These are phyloP conservation scores for Diaporthe amygdali DNA, from an alignment of 2,329 filamentous ascomycete genomes.

Conservation along the genomic window DNA sequence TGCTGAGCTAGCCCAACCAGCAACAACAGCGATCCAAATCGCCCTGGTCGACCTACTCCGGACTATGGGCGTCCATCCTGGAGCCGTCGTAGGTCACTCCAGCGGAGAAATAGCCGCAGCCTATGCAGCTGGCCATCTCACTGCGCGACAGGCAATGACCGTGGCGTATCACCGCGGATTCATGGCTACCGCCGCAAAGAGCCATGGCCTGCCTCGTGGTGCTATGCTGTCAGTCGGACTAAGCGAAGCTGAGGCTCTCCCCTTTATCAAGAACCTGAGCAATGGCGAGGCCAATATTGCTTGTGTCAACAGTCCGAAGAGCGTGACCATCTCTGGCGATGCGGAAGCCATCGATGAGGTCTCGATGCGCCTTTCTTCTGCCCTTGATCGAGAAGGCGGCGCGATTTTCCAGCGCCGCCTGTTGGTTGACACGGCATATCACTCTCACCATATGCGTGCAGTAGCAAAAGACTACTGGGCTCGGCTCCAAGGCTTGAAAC, in stretches of 20 bases:
- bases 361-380: not conserved
- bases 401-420: not conserved
- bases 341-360: not conserved
- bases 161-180: constrained; percentile 8
- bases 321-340: constrained; percentile 56
- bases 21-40: constrained; percentile 54
- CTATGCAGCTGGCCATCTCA: constrained; percentile 36
- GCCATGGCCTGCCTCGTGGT: not conserved
- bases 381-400: constrained; percentile 28
- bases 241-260: not conserved
- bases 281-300: constrained; percentile 40
- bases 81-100: constrained; percentile 44
- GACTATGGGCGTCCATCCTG: constrained; percentile 34
- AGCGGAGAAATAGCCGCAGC: constrained; percentile 47
- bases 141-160: not conserved
- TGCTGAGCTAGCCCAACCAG: constrained; percentile 43
- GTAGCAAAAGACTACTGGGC: not conserved
- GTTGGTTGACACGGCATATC: constrained; percentile 24
- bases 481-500: constrained; percentile 21
- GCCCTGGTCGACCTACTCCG: constrained; percentile 43
- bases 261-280: constrained; percentile 19
- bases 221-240: constrained; percentile 29
- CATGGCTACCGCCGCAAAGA: not conserved
- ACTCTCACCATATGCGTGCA: constrained; percentile 22
- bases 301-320: constrained; percentile 59